Conservation (phyloP, 768 basidiomycete species). For the Tulasnella sp. region DNA sequence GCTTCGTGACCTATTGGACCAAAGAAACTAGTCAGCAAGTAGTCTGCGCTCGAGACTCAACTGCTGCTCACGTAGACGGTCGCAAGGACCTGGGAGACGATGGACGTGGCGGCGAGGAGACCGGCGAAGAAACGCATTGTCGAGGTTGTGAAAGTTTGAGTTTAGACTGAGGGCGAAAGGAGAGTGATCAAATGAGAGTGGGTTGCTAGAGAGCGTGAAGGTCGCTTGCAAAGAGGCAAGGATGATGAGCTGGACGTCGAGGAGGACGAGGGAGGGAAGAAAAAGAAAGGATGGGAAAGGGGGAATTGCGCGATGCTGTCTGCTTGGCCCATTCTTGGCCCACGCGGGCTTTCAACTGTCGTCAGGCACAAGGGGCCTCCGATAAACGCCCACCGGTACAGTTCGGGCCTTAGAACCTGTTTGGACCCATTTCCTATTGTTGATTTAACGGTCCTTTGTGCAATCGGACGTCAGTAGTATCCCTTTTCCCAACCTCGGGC, state of each 20-base stretch:
- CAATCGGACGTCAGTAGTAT: too few species aligned
- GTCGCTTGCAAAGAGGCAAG: neutral
- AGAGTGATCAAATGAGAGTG: neutral
- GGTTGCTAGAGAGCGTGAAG: neutral
- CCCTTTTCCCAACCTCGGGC: too few species aligned
- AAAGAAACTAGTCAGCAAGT: neutral
- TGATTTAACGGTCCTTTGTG: too few species aligned
- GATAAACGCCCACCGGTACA: neutral
- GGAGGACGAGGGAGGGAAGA: neutral
- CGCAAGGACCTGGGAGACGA: slow-evolving; percentile 12
- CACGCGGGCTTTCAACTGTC: neutral
- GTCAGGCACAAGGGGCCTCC: neutral
- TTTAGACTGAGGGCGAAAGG: neutral
- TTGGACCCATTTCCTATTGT: too few species aligned
- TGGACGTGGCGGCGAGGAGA: slow-evolving; percentile 1
- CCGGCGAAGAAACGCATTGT: slow-evolving; percentile 3
- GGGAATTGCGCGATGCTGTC: neutral
- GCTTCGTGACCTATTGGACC: too few species aligned
- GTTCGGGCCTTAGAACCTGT: neutral
- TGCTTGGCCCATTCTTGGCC: neutral
- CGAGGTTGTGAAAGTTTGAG: neutral
- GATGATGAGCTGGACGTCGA: neutral
- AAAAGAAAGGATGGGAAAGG: neutral
- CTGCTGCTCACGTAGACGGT: slow-evolving; percentile 9
- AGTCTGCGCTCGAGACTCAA: neutral